Evolutionary conservation across 306 rosid species (phyloP).

Genomic region (Corylus heterophylla): DNA sequence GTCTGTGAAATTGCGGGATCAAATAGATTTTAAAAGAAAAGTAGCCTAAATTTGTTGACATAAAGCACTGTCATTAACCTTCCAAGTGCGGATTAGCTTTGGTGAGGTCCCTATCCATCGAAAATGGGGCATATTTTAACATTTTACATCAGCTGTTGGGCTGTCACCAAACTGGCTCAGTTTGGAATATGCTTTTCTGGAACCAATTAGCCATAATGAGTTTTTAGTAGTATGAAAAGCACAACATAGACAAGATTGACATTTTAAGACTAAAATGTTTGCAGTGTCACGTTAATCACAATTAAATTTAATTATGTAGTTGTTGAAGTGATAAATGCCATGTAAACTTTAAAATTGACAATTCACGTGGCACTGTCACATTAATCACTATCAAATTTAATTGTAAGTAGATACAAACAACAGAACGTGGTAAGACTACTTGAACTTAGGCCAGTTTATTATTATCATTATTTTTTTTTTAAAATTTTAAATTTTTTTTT

Average conservation of each 20-base stretch:
- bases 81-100: background rate
- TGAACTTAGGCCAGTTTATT: background rate
- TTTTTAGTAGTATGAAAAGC: background rate
- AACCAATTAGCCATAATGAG: background rate
- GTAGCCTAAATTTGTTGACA: background rate
- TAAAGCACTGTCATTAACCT: background rate
- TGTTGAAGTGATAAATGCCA: too few relatives aligned
- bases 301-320: too few relatives aligned
- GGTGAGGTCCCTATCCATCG: background rate
- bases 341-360: too few relatives aligned
- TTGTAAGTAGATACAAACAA: background rate
- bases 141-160: background rate
- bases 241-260: background rate
- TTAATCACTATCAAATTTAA: too few relatives aligned
- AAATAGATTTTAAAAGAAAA: background rate
- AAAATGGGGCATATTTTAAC: background rate
- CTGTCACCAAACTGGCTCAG: background rate
- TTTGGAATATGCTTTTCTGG: background rate
- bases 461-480: too few relatives aligned
- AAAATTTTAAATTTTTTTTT: too few relatives aligned
- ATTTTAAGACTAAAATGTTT: background rate
- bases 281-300: background rate
- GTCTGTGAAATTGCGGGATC: too few relatives aligned
- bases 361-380: too few relatives aligned
- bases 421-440: background rate